Base-by-base conservation (phyloP, 225 moss, liverwort and hornwort species). In the Marchantia polymorpha region DNA sequence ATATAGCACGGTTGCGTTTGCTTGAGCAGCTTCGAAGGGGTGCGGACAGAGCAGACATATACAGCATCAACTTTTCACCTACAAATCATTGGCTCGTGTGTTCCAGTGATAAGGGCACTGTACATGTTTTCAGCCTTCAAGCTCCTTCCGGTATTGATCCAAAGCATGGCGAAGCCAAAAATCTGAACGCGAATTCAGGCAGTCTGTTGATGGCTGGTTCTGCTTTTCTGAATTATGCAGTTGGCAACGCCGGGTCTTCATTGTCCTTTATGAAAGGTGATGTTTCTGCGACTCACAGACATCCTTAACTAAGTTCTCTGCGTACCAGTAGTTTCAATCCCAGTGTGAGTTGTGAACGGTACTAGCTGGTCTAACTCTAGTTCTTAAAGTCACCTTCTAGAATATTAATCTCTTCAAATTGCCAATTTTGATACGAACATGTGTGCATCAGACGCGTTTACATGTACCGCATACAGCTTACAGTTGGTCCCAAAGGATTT, bases 31-130 rank as follows among this genome's bases (percentile, higher is more conserved):
- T 94, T 22, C 90, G 92, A 50, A 90, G 94, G 79, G 94, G 94
- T 84, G 91, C 89, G 77, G 94, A 94, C 79, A 87, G 92, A 72
- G 90, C 91, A 67, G 92, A 91, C 75, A 94, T 94, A 31, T 91
- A 89, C 30, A 94, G 92, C 84, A 85, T 94, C 64, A 89, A 90
- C 76, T 94, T 94, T 71, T 92, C 92, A 86, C 66, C 87, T 71
- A 90, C 85, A 72, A 70, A 87, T 69, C 86, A 90, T 47, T 94
- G 94, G 94, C 82, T 94, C 58, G 92, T 89, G 29, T 88, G 91
- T 73, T 94, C 94, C 20, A 94, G 94, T 81, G 92, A 91, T 17
- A 92, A 91, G 89, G 92, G 91, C n/a, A 94, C 92, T n/a, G 91
- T 94, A 11, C 94, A 94, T 85, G 91, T 94, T 46, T 94, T 94